A percentile compares a stretch with the other conserved stretches of the same genome.
Conservation (phyloP, 768 basidiomycete species). For the Mycena galopus region DNA sequence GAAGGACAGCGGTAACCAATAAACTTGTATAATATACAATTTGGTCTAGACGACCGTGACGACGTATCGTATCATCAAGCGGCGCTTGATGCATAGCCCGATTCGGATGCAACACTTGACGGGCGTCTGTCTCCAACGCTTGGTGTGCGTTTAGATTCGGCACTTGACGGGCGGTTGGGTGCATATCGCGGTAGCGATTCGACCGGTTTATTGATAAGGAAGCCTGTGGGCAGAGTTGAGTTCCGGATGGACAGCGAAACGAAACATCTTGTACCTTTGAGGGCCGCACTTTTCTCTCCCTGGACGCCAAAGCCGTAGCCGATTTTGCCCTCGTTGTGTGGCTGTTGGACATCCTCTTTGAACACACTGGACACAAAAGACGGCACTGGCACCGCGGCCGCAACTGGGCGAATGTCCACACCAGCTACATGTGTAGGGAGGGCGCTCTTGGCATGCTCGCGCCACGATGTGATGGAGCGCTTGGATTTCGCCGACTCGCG, state of each 20-base stretch:
- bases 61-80: not conserved
- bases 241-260: not conserved
- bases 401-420: constrained; percentile 51
- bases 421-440: constrained; percentile 63
- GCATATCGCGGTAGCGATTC: constrained; percentile 74
- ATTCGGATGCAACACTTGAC: no score
- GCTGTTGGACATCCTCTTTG: constrained; percentile 42
- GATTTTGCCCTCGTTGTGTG: constrained; percentile 47
- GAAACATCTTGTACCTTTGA: constrained; percentile 58
- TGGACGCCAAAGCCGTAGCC: constrained; percentile 86
- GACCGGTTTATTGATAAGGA: constrained; percentile 71
- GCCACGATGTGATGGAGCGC: constrained; percentile 76
- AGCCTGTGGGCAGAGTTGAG: constrained; percentile 51
- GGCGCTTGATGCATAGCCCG: constrained; percentile 30
- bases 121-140: no score
- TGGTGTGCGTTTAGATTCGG: no score
- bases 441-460: constrained; percentile 63
- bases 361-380: constrained; percentile 55
- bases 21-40: constrained; percentile 12
- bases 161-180: constrained; percentile 45
- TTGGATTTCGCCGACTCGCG: constrained; percentile 71
- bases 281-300: constrained; percentile 78
- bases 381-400: constrained; percentile 48
- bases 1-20: not conserved
- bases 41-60: not conserved